Conservation (phyloP, 2,329 filamentous ascomycete species). For the Alternaria incomplexa region DNA sequence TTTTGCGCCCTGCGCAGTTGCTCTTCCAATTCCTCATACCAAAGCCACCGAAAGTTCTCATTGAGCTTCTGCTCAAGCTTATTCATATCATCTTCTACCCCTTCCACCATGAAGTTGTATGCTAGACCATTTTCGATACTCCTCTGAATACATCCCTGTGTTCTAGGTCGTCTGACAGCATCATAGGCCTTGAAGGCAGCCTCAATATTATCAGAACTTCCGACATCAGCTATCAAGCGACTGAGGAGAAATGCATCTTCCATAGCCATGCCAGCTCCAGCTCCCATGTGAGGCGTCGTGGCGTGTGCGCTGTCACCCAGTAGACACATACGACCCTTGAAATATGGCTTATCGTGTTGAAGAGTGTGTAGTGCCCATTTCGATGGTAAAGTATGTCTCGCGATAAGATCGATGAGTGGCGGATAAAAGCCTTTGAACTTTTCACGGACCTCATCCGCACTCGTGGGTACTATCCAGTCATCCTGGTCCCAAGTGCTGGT, state of each 20-base stretch:
- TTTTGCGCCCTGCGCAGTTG: constrained; percentile 27
- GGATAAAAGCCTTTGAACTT: constrained; percentile 23
- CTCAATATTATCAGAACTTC: constrained; percentile 23
- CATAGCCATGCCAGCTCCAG: constrained; percentile 61
- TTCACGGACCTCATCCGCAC: constrained; percentile 21
- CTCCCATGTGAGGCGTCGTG: constrained; percentile 58
- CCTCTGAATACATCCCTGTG: constrained; percentile 44
- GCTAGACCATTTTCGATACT: constrained; percentile 29
- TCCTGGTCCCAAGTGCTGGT: constrained; percentile 10
- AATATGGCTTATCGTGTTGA: constrained; percentile 52
- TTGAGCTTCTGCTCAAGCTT: constrained; percentile 21
- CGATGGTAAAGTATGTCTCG: constrained; percentile 32
- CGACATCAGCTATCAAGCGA: constrained; percentile 35
- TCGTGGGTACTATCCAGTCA: constrained; percentile 26
- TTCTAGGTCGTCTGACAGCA: constrained; percentile 42
- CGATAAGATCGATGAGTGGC: constrained; percentile 19
- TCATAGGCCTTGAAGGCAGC: constrained; percentile 48
- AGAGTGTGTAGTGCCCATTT: constrained; percentile 63
- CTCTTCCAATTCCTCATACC: constrained; percentile 36
- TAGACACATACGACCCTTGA: constrained; percentile 50
- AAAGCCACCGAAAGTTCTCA: constrained; percentile 30
- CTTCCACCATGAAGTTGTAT: constrained; percentile 25
- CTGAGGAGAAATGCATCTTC: constrained; percentile 59
- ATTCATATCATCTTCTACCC: constrained; percentile 21
- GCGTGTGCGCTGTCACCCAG: constrained; percentile 64